Evolutionary conservation across 164 flowering plant species (phyloP).

Genomic region (Annona squamosa): DNA sequence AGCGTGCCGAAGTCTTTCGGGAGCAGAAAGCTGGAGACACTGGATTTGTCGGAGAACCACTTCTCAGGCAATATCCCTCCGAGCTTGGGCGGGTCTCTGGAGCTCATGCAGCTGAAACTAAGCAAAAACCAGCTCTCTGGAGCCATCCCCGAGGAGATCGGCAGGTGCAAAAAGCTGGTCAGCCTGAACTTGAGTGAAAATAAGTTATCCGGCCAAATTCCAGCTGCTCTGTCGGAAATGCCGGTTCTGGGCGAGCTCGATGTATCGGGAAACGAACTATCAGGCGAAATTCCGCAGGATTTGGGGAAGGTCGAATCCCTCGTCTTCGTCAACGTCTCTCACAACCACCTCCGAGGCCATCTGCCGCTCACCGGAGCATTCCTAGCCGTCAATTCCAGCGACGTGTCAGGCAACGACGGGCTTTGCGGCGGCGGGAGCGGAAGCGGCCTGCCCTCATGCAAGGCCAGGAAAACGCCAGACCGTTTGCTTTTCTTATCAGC

Average conservation of each 20-base stretch:
- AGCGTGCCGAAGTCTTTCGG: constrained; percentile 50
- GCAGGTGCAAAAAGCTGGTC: constrained; percentile 56
- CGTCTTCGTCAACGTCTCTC: constrained; percentile 59
- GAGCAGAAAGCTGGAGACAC: constrained; percentile 31
- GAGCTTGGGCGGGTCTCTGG: constrained; percentile 35
- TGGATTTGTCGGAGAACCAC: constrained; percentile 63
- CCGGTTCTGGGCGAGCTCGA: constrained; percentile 69
- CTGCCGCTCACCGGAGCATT: constrained; percentile 69
- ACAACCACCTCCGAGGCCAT: constrained; percentile 55
- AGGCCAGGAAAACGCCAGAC: constrained; percentile 13
- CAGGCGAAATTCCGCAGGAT: constrained; percentile 52
- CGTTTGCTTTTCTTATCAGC: constrained; percentile 38
- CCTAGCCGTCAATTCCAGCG: constrained; percentile 53
- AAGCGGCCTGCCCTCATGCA: constrained; percentile 60
- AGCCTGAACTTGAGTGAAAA: constrained; percentile 60
- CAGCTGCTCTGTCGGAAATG: constrained; percentile 36
- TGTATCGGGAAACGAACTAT: constrained; percentile 50
- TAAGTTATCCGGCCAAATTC: constrained; percentile 51
- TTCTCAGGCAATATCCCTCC: constrained; percentile 50
- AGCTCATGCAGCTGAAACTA: constrained; percentile 51
- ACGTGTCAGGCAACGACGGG: constrained; percentile 49
- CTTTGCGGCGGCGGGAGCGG: constrained; percentile 49
- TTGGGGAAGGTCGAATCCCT: constrained; percentile 55
- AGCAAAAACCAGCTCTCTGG: constrained; percentile 50
- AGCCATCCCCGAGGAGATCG: constrained; percentile 48